Evolutionary conservation across 306 rosid genomes (phyloP), one percentile per base, ranked within the genome.

Genomic region (Neltuma alba): DNA sequence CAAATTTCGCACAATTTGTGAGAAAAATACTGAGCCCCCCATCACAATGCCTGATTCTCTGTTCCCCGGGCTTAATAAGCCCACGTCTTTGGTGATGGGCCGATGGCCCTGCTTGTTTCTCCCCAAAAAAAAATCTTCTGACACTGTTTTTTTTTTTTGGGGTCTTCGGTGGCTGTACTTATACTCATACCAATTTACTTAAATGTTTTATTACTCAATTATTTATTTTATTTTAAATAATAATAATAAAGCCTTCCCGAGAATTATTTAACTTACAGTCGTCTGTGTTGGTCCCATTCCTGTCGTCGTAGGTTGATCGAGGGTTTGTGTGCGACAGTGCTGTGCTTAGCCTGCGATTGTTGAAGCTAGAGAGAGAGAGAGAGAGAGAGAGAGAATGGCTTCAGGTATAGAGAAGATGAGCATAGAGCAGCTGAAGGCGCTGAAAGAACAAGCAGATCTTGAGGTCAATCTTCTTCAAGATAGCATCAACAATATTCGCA

Each of bases 381-480:
- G 54, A 37, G 41, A 37, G 41, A 6, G 44, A 33, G 23, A 9
- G 18, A 38, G 31, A 66, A 66, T 66, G 72, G 72, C 18, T 37
- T 66, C 72, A n/a, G 76, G 82, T 37, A 18, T 94, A 69, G 95
- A 91, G 89, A 86, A 91, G 86, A 90, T 95, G 97, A 92, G 93
- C 84, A 79, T 90, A 34, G 99, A 95, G 74, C 99, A 95, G 83
- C 72, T 92, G 57, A 95, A 85, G 61, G 94, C 88, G 0, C 73
- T 95, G 74, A 95, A 95, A 58, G 99, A 95, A 74, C 97, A 95
- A 62, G 55, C 89, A 0, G 99, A 95, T 88, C 66, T 92, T 15
- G 98, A 95, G 54, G 92, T 92, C 14, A 92, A 95, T 73, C 91
- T 95, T 37, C 98, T 95, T 3, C 94, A 92, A 62, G 98, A 92